Conservation (phyloP, 129 eudicot species). For the Pittosporum tobira region DNA sequence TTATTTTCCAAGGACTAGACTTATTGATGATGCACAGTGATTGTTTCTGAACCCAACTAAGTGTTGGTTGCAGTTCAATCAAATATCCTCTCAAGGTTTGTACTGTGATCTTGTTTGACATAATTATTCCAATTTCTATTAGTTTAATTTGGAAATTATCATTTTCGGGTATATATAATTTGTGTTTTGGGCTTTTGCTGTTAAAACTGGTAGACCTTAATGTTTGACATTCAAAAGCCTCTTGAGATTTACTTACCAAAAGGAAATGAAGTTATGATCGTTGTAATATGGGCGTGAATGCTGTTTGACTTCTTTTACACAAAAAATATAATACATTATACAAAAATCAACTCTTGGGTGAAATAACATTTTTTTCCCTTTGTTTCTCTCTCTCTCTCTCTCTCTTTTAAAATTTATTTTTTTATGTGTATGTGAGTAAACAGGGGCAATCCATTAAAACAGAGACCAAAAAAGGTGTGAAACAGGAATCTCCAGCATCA, state of each 20-base stretch:
- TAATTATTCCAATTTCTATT: too few species aligned
- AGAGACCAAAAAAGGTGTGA: conserved; percentile 24
- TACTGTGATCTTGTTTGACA: neutral
- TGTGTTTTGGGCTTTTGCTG: neutral
- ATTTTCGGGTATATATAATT: too few species aligned
- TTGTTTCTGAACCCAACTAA: neutral
- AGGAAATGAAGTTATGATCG: neutral
- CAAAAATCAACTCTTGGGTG: neutral
- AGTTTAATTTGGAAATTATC: too few species aligned
- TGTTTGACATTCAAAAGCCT: too few species aligned
- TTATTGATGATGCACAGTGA: too few species aligned
- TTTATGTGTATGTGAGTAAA: conserved; percentile 1
- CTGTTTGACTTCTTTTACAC: neutral
- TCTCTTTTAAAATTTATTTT: neutral
- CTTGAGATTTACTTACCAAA: too few species aligned
- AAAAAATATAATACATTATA: too few species aligned
- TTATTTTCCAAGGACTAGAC: neutral
- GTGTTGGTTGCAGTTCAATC: neutral
- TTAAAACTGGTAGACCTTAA: neutral
- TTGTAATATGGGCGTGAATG: neutral
- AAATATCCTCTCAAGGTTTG: neutral
- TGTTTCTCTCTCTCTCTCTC: too few species aligned
- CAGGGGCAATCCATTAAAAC: conserved; percentile 34
- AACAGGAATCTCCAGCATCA: conserved; percentile 20
- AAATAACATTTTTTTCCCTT: neutral